Percentiles rank a stretch among this genome's conserved stretches.
Conservation (phyloP, 208 protist species). For the Crithidia sp. region DNA sequence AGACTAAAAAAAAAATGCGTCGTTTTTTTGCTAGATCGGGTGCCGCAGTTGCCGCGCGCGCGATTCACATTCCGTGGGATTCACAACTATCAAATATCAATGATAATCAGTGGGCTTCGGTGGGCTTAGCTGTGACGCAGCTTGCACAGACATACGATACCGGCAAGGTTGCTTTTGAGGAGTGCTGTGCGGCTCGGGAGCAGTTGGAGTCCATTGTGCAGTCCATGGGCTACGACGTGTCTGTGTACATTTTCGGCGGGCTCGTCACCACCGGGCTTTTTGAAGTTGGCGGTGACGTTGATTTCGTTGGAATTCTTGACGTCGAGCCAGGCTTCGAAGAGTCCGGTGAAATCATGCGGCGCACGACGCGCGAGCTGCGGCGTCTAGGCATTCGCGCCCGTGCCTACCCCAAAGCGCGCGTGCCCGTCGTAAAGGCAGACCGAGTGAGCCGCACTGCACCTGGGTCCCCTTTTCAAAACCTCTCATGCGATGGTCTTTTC, state of each 20-base stretch:
- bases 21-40: slow-evolving; percentile 2
- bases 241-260: slow-evolving; percentile 89
- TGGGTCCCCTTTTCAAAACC: slow-evolving; percentile 73
- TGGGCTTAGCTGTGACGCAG: slow-evolving; percentile 70
- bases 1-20: slow-evolving; percentile 20
- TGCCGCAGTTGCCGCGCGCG: slow-evolving; percentile 1
- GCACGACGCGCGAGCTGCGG: slow-evolving; percentile 69
- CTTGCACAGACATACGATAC: slow-evolving; percentile 74
- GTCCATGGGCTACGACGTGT: slow-evolving; percentile 84
- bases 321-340: slow-evolving; percentile 85
- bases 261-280: slow-evolving; percentile 77
- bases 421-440: slow-evolving; percentile 88
- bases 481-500: slow-evolving; percentile 80
- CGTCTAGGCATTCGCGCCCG: slow-evolving; percentile 74
- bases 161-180: slow-evolving; percentile 80
- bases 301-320: slow-evolving; percentile 89
- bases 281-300: slow-evolving; percentile 87
- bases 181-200: slow-evolving; percentile 73
- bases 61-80: slow-evolving; percentile 61
- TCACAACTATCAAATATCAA: slow-evolving; percentile 41
- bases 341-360: slow-evolving; percentile 72
- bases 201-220: slow-evolving; percentile 85
- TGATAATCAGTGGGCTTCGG: slow-evolving; percentile 48
- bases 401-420: slow-evolving; percentile 75
- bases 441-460: slow-evolving; percentile 77